Evolutionary conservation across 495 filamentous ascomycete genomes (phyloP).

Genomic region (Talaromyces proteolyticus): DNA sequence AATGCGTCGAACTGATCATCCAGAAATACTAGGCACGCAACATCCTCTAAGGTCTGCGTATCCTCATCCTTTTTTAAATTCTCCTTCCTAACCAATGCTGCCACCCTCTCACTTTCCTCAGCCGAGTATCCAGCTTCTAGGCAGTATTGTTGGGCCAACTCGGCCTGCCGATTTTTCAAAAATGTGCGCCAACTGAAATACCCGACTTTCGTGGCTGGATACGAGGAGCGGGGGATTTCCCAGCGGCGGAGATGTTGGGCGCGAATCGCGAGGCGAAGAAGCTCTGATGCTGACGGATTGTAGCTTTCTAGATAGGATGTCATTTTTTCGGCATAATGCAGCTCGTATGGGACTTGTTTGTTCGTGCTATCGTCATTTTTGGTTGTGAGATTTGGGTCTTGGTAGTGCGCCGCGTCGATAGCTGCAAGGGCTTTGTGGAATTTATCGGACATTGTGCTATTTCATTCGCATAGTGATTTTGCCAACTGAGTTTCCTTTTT

Average conservation of each 20-base stretch:
- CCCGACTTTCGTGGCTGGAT: constrained; percentile 62
- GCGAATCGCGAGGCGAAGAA: constrained; percentile 65
- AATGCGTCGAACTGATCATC: constrained; percentile 80
- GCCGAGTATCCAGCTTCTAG: constrained; percentile 38
- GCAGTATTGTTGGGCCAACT: constrained; percentile 50
- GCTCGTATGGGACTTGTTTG: constrained; percentile 56
- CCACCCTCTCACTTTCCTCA: constrained; percentile 48
- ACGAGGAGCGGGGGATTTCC: constrained; percentile 66
- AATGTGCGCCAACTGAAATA: constrained; percentile 71
- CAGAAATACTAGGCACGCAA: constrained; percentile 79
- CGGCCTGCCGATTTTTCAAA: constrained; percentile 65
- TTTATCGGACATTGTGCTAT: constrained; percentile 18
- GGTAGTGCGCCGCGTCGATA: constrained; percentile 68
- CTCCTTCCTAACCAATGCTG: constrained; percentile 59
- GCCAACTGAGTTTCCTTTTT: not conserved
- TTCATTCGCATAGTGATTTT: too few species aligned
- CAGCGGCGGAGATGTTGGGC: constrained; percentile 80
- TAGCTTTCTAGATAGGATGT: constrained; percentile 56
- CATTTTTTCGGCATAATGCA: constrained; percentile 76
- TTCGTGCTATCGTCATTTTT: constrained; percentile 2
- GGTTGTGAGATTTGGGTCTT: constrained; percentile 52
- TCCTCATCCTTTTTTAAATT: constrained; percentile 58
- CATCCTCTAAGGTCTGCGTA: constrained; percentile 71
- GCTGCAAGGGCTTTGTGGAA: constrained; percentile 46
- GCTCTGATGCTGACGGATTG: constrained; percentile 50